phyloP scores from a whole-genome alignment of 192 early-diverging fungal species.

The Dissophora globulifera region DNA sequence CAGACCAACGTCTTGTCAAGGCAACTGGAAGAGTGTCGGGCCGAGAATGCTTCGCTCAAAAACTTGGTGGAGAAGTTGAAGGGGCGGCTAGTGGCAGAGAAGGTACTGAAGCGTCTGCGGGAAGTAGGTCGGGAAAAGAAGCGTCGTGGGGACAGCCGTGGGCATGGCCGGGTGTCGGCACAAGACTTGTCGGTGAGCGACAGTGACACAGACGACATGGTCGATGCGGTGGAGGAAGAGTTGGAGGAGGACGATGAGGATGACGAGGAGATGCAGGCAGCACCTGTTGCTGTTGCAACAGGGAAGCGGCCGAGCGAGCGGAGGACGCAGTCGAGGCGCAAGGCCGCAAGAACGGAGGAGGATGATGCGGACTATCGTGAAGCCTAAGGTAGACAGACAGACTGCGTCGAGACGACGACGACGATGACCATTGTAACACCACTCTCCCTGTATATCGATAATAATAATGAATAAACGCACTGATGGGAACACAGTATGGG shows the following conservation, averaged over 20 bases:
- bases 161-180: constrained; percentile 1
- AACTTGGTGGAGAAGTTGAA: constrained; percentile 59
- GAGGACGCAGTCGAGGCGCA: constrained; percentile 5
- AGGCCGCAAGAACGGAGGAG: background rate
- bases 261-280: background rate
- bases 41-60: constrained; percentile 62
- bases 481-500: too few species aligned
- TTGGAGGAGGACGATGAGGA: constrained; percentile 9
- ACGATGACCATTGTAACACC: constrained; percentile 6
- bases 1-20: constrained; percentile 59
- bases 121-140: constrained; percentile 45
- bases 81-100: constrained; percentile 63
- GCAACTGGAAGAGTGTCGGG: constrained; percentile 58
- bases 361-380: constrained; percentile 5
- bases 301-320: background rate
- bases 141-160: background rate
- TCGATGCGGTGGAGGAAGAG: constrained; percentile 4
- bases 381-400: background rate
- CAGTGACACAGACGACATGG: constrained; percentile 17
- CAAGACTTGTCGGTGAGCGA: constrained; percentile 17
- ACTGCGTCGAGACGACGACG: too few species aligned
- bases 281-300: background rate
- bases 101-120: constrained; percentile 63
- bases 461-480: background rate
- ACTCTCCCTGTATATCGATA: constrained; percentile 1